Evolutionary conservation across 2,329 filamentous ascomycete species (phyloP).

Genomic region (Diaporthe citri): DNA sequence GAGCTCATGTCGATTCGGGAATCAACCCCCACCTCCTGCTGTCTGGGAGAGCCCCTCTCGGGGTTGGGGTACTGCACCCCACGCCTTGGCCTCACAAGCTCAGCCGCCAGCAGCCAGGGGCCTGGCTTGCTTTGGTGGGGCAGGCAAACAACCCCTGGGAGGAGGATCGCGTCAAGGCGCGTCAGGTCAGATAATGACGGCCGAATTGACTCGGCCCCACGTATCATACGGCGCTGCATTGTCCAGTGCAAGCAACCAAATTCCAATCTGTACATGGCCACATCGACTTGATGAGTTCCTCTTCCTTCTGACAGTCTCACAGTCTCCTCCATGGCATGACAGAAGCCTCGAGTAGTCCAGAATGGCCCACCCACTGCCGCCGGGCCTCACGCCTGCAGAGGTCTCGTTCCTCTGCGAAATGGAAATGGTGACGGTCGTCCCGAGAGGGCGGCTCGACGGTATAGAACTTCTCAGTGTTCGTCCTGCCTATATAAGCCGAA

Average conservation of each 20-base stretch:
- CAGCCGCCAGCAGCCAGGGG: background rate
- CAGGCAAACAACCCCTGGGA: background rate
- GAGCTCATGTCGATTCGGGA: background rate
- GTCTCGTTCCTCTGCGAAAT: conserved; percentile 97
- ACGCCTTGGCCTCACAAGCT: background rate
- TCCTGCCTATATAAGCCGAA: conserved; percentile 46
- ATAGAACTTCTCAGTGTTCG: conserved; percentile 88
- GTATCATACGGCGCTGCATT: background rate
- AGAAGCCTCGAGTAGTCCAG: conserved; percentile 20
- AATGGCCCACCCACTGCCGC: conserved; percentile 65
- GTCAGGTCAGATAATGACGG: conserved; percentile 5
- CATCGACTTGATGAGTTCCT: background rate
- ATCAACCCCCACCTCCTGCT: background rate
- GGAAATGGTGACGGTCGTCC: conserved; percentile 93
- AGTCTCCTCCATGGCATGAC: conserved; percentile 37
- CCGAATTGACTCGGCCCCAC: conserved; percentile 1
- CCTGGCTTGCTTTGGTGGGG: background rate
- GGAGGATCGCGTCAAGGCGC: conserved; percentile 23
- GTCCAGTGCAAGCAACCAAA: background rate
- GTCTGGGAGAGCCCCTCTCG: background rate
- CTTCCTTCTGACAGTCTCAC: background rate
- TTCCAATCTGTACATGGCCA: background rate
- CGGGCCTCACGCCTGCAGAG: conserved; percentile 82
- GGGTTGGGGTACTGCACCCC: background rate
- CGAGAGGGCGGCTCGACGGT: conserved; percentile 88